Evolutionary conservation across 352 stramenopile genomes (phyloP).

Genomic region (Pythium utonaiense): DNA sequence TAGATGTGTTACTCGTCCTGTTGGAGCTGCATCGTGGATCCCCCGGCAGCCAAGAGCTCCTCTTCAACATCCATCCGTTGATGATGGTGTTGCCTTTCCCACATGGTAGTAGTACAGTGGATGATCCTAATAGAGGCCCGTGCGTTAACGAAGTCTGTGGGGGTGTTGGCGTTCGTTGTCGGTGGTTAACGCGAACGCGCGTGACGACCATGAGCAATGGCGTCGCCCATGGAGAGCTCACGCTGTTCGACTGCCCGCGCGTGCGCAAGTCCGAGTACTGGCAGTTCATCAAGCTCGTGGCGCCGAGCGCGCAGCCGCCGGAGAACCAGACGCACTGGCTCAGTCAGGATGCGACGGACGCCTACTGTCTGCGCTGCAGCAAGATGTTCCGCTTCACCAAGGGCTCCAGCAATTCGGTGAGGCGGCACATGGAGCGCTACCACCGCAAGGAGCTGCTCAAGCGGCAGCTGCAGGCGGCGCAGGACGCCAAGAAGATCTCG

Average conservation of each 20-base stretch:
- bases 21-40: no score
- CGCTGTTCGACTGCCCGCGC: constrained; percentile 53
- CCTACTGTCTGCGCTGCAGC: constrained; percentile 43
- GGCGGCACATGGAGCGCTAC: constrained; percentile 55
- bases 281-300: constrained; percentile 64
- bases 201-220: constrained; percentile 44
- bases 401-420: constrained; percentile 55
- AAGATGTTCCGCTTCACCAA: constrained; percentile 54
- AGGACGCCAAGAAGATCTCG: constrained; percentile 15
- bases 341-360: constrained; percentile 49
- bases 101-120: constrained; percentile 1
- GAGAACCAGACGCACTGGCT: constrained; percentile 47
- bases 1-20: no score
- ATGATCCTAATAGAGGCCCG: constrained; percentile 1
- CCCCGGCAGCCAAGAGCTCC: no score
- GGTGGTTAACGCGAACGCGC: constrained; percentile 10
- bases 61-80: background rate
- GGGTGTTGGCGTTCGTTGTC: constrained; percentile 22
- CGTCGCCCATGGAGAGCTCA: constrained; percentile 39
- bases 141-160: background rate
- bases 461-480: constrained; percentile 18
- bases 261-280: constrained; percentile 54
- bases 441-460: constrained; percentile 42
- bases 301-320: constrained; percentile 26
- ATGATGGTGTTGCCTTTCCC: background rate